These are phyloP conservation scores for Amanita phalloides DNA, from an alignment of 768 basidiomycete species.

Conservation along the genomic window DNA sequence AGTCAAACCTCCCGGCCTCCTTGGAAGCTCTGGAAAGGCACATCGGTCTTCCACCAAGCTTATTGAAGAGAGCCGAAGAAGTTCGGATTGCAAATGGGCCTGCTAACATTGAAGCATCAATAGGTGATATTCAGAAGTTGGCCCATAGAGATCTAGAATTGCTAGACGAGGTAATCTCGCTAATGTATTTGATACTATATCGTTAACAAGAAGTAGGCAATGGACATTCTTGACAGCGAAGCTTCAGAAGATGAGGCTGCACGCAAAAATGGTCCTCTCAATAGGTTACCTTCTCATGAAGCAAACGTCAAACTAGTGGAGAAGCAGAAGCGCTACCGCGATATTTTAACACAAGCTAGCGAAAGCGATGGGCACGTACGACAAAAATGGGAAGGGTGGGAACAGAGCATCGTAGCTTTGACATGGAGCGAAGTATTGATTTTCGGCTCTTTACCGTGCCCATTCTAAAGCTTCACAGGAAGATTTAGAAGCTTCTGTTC, in stretches of 20 bases:
- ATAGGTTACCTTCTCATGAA: conserved; percentile 62
- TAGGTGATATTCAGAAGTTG: conserved; percentile 65
- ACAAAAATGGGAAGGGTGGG: conserved; percentile 87
- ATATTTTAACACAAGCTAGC: conserved; percentile 60
- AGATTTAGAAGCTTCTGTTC: conserved; percentile 55
- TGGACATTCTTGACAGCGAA: conserved; percentile 87
- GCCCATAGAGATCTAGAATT: conserved; percentile 48
- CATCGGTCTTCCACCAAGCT: conserved; percentile 79
- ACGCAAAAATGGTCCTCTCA: conserved; percentile 35
- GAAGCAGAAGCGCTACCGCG: conserved; percentile 62
- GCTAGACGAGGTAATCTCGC: conserved; percentile 57
- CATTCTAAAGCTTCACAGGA: conserved; percentile 26
- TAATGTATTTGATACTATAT: neutral
- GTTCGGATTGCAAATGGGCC: conserved; percentile 73
- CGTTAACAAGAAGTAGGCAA: conserved; percentile 38
- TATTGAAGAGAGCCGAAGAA: conserved; percentile 79
- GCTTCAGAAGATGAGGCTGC: conserved; percentile 74
- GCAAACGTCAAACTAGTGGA: conserved; percentile 66
- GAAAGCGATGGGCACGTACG: conserved; percentile 70
- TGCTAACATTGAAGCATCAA: conserved; percentile 52
- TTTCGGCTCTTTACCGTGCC: neutral
- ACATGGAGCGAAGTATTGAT: conserved; percentile 49
- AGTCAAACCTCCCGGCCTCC: conserved; percentile 71
- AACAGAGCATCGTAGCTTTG: conserved; percentile 56
- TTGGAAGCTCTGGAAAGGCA: conserved; percentile 84